Evolutionary conservation across 345 rosid species (phyloP), one percentile per base, ranked within the genome.

Genomic region (Lumnitzera racemosa): DNA sequence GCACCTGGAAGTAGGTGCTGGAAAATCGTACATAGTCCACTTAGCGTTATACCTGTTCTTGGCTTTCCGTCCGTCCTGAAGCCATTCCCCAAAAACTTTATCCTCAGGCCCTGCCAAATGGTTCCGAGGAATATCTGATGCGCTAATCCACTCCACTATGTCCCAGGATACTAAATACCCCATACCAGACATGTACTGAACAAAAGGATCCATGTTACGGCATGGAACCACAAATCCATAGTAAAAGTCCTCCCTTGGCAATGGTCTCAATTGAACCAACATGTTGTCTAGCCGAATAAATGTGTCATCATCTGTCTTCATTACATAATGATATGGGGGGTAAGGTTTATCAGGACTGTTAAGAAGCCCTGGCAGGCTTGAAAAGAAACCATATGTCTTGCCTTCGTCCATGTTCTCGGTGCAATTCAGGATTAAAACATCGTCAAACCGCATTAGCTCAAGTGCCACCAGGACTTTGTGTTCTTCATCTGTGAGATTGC

Each of bases 141-240:
- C 81, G 60, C 78, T 80, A 53, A 91, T 76, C 96, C 98, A 91
- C 67, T 87, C 89, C 4, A 78, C 88, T 0, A 89, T 85, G 54
- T 89, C 96, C 98, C 95, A 89, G 1, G 98, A 85, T n/a, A 87
- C 75, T 70, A 87, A 66, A 61, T 87, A 91, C 1, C 95, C 98
- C 98, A 91, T 91, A 2, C 96, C 96, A 0, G 95, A 79, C 92
- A 89, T 91, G 80, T 91, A 91, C 61, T 74, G 81, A n/a, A 72
- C 80, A 57, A 89, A 91, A 12, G 98, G 96, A 59, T 91, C 96
- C 91, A 83, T 84, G 69, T 91, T 86, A 9, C 64, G 74, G 67
- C 96, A 91, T 17, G 95, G 96, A 63, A 91, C 86, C 2, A 84
- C 87, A 13, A 84, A 91, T 0, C 98, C 96, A 50, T 86, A 88